Percentiles rank a stretch among this genome's conserved stretches.
Evolutionary conservation across 768 basidiomycete species (phyloP).

Genomic region (Brasilioporus rufonigricans): DNA sequence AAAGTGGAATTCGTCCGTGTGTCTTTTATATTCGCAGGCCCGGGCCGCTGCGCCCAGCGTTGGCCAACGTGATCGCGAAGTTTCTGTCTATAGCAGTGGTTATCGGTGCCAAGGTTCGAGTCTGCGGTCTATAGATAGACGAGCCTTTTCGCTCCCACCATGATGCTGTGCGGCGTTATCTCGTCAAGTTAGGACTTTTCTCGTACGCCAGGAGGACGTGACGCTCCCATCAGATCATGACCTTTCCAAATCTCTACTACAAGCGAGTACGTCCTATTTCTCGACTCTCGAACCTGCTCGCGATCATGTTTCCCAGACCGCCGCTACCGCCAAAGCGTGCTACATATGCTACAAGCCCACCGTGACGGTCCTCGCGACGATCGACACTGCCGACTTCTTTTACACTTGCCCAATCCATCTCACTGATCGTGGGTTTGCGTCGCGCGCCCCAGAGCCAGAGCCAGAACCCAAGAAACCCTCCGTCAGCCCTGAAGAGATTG

Average conservation of each 20-base stretch:
- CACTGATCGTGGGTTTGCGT: slow-evolving; percentile 73
- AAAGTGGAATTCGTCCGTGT: slow-evolving; percentile 8
- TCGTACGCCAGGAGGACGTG: no score
- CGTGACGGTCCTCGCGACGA: slow-evolving; percentile 79
- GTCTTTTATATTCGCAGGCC: background rate
- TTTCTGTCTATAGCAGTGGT: background rate
- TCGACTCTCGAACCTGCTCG: background rate
- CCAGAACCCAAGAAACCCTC: slow-evolving; percentile 35
- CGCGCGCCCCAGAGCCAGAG: slow-evolving; percentile 42
- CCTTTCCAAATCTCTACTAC: slow-evolving; percentile 84
- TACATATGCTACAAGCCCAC: slow-evolving; percentile 80
- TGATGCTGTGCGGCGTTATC: no score
- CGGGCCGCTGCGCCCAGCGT: no score
- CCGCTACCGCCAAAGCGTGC: slow-evolving; percentile 75
- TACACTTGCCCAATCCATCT: slow-evolving; percentile 86
- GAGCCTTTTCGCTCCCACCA: slow-evolving; percentile 1
- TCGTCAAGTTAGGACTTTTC: no score
- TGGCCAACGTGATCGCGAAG: no score
- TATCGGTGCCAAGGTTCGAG: no score
- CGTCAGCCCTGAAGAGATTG: slow-evolving; percentile 66
- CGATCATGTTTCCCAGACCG: slow-evolving; percentile 46
- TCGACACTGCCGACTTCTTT: slow-evolving; percentile 80
- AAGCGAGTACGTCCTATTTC: slow-evolving; percentile 62
- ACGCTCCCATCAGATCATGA: slow-evolving; percentile 15
- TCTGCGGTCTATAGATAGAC: background rate